phyloP scores from a whole-genome alignment of 1,139 yeast species.

The Debaryomyces robertsiae region DNA sequence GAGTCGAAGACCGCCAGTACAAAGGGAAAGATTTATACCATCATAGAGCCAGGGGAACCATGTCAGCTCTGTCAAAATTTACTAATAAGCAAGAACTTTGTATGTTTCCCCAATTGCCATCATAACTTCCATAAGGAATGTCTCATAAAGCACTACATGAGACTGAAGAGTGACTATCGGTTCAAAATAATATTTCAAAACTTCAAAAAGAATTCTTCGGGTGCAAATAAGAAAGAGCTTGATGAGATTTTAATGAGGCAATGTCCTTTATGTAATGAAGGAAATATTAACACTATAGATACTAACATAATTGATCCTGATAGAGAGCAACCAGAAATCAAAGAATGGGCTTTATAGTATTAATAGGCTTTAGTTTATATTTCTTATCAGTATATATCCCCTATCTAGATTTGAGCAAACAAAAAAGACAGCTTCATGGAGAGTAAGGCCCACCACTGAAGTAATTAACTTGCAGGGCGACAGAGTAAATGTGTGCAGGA shows the following conservation, averaged over 20 bases:
- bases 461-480: no score
- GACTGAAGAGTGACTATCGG: conserved; percentile 65
- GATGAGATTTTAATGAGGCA: conserved; percentile 64
- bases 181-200: conserved; percentile 63
- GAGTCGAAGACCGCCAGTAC: conserved; percentile 49
- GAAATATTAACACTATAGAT: conserved; percentile 71
- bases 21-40: conserved; percentile 34
- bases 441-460: no score
- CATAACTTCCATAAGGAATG: conserved; percentile 93
- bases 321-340: conserved; percentile 22
- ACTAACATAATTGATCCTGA: conserved; percentile 36
- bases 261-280: conserved; percentile 81
- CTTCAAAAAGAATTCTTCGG: conserved; percentile 46
- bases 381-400: not conserved
- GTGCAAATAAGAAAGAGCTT: conserved; percentile 44
- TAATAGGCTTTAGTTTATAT: not conserved
- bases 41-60: conserved; percentile 82
- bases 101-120: conserved; percentile 80
- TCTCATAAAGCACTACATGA: conserved; percentile 58
- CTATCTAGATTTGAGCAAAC: no score
- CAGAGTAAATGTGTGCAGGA: no score
- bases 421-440: no score
- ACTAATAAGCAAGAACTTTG: conserved; percentile 70
- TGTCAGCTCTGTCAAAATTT: conserved; percentile 73
- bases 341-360: conserved; percentile 29